Conservation (phyloP, 2,329 filamentous ascomycete genomes). For the Nakataea oryzae region DNA sequence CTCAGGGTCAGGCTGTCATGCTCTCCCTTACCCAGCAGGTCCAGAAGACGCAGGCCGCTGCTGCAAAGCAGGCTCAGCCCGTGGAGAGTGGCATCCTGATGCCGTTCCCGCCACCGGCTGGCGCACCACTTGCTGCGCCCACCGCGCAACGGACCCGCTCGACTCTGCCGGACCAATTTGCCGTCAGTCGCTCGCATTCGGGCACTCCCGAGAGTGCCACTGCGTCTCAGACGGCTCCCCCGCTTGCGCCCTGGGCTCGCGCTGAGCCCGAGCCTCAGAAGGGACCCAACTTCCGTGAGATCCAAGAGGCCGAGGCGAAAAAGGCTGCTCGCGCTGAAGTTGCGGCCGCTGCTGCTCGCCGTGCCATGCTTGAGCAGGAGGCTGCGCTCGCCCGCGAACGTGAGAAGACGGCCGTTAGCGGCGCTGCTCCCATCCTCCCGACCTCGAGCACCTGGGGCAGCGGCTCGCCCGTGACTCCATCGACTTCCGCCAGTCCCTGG, state of each 20-base stretch:
- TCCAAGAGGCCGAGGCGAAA: slow-evolving; percentile 89
- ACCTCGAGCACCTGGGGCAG: slow-evolving; percentile 85
- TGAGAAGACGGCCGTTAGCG: slow-evolving; percentile 50
- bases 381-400: slow-evolving; percentile 46
- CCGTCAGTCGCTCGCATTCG: slow-evolving; percentile 54
- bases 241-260: slow-evolving; percentile 90
- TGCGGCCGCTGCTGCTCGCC: slow-evolving; percentile 64
- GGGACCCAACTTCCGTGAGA: slow-evolving; percentile 89
- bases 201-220: slow-evolving; percentile 56
- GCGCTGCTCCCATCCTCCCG: slow-evolving; percentile 66
- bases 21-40: slow-evolving; percentile 77
- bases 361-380: slow-evolving; percentile 73
- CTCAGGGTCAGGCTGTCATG: slow-evolving; percentile 23
- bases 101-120: slow-evolving; percentile 53
- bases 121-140: slow-evolving; percentile 77
- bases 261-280: slow-evolving; percentile 72
- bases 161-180: slow-evolving; percentile 67
- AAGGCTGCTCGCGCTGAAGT: slow-evolving; percentile 88
- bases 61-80: slow-evolving; percentile 36
- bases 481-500: slow-evolving; percentile 54
- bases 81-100: slow-evolving; percentile 53
- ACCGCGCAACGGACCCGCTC: slow-evolving; percentile 77
- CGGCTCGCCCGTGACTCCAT: slow-evolving; percentile 49
- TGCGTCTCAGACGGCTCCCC: slow-evolving; percentile 30
- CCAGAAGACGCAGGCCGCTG: slow-evolving; percentile 56